A percentile compares a stretch with the other conserved stretches of the same genome.
Conservation (phyloP, 371 early-diverging fungal genomes). For the Encephalitozoon intestinalis region DNA sequence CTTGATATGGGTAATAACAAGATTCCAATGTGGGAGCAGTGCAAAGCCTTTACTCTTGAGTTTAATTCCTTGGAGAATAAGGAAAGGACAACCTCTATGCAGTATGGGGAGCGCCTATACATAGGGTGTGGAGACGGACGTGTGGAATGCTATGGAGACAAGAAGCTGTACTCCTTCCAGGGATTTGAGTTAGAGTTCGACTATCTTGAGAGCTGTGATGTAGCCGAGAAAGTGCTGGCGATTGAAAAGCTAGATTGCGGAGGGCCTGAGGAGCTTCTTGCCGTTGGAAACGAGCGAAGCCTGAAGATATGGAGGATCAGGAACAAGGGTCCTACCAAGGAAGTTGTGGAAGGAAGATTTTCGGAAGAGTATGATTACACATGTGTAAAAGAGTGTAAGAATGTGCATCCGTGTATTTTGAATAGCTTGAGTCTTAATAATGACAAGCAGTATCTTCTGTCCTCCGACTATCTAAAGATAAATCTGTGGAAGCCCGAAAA, state of each 20-base stretch:
- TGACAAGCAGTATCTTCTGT: conserved; percentile 85
- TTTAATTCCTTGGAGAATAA: background rate
- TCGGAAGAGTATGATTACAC: background rate
- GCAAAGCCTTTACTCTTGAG: conserved; percentile 6
- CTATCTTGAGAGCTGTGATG: conserved; percentile 92
- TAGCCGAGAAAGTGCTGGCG: conserved; percentile 95
- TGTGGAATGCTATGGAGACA: background rate
- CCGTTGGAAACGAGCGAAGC: conserved; percentile 54
- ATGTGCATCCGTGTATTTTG: conserved; percentile 95
- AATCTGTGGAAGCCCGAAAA: conserved; percentile 88
- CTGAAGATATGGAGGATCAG: conserved; percentile 50
- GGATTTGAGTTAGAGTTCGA: conserved; percentile 85
- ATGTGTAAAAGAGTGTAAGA: conserved; percentile 65
- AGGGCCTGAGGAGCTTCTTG: conserved; percentile 26
- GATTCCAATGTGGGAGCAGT: conserved; percentile 2
- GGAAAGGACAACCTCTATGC: background rate
- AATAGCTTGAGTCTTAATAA: conserved; percentile 93
- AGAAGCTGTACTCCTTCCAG: background rate
- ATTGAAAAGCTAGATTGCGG: conserved; percentile 72
- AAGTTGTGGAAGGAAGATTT: conserved; percentile 7
- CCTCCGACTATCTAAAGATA: conserved; percentile 90
- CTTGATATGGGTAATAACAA: background rate
- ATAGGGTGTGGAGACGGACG: conserved; percentile 12
- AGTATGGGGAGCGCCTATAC: background rate
- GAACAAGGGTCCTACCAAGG: conserved; percentile 2